Evolutionary conservation across 1,284 basidiomycete genomes (phyloP), one percentile per base, ranked within the genome.

Genomic region (Ceratobasidium sp.): DNA sequence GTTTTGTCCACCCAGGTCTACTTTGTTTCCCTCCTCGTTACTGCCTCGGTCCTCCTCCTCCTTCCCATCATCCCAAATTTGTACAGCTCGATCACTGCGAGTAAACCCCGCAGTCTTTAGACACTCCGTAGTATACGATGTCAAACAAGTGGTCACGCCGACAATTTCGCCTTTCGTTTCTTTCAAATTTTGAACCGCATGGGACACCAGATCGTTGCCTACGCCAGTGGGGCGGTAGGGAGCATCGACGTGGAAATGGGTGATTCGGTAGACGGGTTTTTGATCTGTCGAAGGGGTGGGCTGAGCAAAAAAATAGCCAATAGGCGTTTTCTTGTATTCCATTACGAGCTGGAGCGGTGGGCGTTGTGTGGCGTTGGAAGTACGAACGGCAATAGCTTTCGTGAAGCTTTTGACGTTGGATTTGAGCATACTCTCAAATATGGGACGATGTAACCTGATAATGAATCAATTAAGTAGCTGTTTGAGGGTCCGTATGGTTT

Each of bases 141-240:
- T 76, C 50, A 76, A 30, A 7, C 23, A 35, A 6, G 60, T 66
- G 18, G 73, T 76, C 6, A 76, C 62, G 18, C 62, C 48, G 14
- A 76, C 35, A n/a, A 76, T 48, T 16, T 76, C 73, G n/a, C 33
- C 33, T 27, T 57, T 57, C 18, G 59, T 52, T 3, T 64, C 54
- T 20, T 44, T 16, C n/a, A 66, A 55, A 30, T 57, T 23, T n/a
- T 76, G 44, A 38, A 52, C 18, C 6, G 33, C 73, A 35, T 14
- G 23, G 2, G 50, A 54, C 23, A 76, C 50, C 12, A 76, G 54
- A 50, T 76, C 73, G 23, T 66, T 38, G 7, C 73, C 73, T 38
- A 76, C 73, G 41, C 73, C 73, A 20, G 62, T 38, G 27, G 6
- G 73, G 18, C 73, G 73, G 46, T 76, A 76, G n/a, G 73, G 73